Percentiles rank a stretch among this genome's conserved stretches.
phyloP scores from a whole-genome alignment of 1,284 basidiomycete species.

The Pseudozyma thailandica region DNA sequence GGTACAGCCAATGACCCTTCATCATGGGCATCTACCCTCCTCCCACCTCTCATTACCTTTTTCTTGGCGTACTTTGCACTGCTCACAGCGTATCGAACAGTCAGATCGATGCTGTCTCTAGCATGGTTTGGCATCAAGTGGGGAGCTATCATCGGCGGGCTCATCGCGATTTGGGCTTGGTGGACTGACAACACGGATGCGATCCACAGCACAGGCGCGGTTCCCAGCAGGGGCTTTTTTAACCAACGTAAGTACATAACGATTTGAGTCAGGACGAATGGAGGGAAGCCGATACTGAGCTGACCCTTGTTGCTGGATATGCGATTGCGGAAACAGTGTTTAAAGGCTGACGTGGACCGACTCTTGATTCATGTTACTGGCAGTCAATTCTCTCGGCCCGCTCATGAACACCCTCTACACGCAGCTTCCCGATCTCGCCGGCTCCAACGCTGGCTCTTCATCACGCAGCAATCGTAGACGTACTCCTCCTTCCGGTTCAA shows the following conservation, averaged over 20 bases:
- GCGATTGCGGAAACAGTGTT: constrained; percentile 13
- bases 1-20: constrained; percentile 47
- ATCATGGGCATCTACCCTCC: constrained; percentile 53
- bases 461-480: constrained; percentile 11
- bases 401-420: constrained; percentile 44
- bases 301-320: background rate
- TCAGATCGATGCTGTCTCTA: constrained; percentile 40
- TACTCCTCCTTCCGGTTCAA: constrained; percentile 6
- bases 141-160: constrained; percentile 51
- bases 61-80: constrained; percentile 55
- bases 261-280: background rate
- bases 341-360: constrained; percentile 21
- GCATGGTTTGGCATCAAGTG: constrained; percentile 59
- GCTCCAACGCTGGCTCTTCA: constrained; percentile 1
- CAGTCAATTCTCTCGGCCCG: constrained; percentile 36
- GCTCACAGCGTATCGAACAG: constrained; percentile 51
- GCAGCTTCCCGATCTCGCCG: constrained; percentile 27
- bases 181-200: constrained; percentile 52
- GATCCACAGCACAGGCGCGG: constrained; percentile 36
- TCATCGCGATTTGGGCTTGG: constrained; percentile 57
- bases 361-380: background rate
- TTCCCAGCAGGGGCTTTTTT: constrained; percentile 21
- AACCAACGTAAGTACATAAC: constrained; percentile 34
- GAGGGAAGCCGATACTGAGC: background rate
- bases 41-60: constrained; percentile 56